These are phyloP conservation scores for Kodamaea alishanica DNA, from an alignment of 1,139 yeast species.

Conservation along the genomic window DNA sequence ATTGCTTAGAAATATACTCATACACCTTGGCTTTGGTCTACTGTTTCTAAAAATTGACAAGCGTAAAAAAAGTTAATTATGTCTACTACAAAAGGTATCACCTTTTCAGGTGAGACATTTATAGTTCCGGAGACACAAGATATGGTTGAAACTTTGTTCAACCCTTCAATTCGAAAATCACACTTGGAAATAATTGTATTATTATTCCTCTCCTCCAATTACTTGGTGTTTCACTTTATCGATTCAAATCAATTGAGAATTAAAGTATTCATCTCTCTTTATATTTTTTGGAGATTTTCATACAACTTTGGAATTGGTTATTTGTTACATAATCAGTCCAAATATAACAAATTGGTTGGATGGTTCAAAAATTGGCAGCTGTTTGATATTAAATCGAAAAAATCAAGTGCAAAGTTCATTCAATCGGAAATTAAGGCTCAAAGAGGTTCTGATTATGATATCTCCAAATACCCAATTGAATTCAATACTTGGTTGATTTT, in stretches of 20 bases:
- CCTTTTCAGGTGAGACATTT: conserved; percentile 50
- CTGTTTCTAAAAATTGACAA: too few species aligned
- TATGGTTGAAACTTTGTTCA: conserved; percentile 79
- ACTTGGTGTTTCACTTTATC: conserved; percentile 44
- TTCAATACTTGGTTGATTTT: conserved; percentile 82
- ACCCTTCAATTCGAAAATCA: conserved; percentile 71
- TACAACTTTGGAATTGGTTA: conserved; percentile 82
- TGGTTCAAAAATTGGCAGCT: conserved; percentile 50
- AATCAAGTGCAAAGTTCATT: conserved; percentile 39
- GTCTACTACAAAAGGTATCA: conserved; percentile 35
- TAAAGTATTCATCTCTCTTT: conserved; percentile 48
- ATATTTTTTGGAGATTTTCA: conserved; percentile 71
- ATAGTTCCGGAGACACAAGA: conserved; percentile 79
- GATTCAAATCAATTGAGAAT: conserved; percentile 32
- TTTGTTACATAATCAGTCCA: conserved; percentile 65
- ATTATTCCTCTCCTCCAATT: conserved; percentile 47
- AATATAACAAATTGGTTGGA: conserved; percentile 50
- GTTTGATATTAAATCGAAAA: conserved; percentile 28
- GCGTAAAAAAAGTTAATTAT: too few species aligned
- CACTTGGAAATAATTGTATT: conserved; percentile 62
- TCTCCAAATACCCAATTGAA: conserved; percentile 60
- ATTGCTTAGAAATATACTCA: too few species aligned
- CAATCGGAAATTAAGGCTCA: conserved; percentile 51
- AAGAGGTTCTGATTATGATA: conserved; percentile 52
- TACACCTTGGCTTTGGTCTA: too few species aligned